A percentile compares a stretch with the other conserved stretches of the same genome.
These are phyloP conservation scores for Exophiala sp. DNA, from an alignment of 2,329 filamentous ascomycete genomes.

Conservation along the genomic window DNA sequence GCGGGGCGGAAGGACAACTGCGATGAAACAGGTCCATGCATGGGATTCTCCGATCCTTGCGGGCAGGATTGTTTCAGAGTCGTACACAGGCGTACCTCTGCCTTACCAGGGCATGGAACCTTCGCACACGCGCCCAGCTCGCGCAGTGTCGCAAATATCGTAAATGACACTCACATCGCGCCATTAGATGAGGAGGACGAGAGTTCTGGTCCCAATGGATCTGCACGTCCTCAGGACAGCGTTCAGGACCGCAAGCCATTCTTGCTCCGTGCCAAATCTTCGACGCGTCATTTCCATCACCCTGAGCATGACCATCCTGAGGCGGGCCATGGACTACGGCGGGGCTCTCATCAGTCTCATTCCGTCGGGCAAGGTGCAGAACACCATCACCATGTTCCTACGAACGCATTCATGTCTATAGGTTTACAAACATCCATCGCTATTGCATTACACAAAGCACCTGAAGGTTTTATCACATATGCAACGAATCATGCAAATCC, in stretches of 20 bases:
- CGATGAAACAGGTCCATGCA: slow-evolving; percentile 58
- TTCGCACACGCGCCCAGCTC: slow-evolving; percentile 15
- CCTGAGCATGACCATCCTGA: slow-evolving; percentile 22
- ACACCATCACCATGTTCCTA: slow-evolving; percentile 92
- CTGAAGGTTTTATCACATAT: slow-evolving; percentile 83
- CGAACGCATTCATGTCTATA: slow-evolving; percentile 89
- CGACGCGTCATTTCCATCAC: slow-evolving; percentile 28
- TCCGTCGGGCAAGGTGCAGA: slow-evolving; percentile 33
- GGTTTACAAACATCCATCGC: slow-evolving; percentile 95
- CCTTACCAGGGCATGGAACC: slow-evolving; percentile 16
- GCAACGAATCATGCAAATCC: slow-evolving; percentile 97
- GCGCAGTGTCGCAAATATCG: slow-evolving; percentile 9
- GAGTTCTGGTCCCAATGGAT: not conserved
- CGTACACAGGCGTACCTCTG: slow-evolving; percentile 28
- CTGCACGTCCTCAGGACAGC: slow-evolving; percentile 4
- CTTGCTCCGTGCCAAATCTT: slow-evolving; percentile 22
- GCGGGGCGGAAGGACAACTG: slow-evolving; percentile 50
- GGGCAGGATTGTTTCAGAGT: slow-evolving; percentile 58
- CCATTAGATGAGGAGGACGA: slow-evolving; percentile 18
- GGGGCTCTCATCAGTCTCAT: slow-evolving; percentile 16
- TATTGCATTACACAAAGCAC: slow-evolving; percentile 93
- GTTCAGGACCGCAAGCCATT: slow-evolving; percentile 13
- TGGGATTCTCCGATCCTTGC: slow-evolving; percentile 60
- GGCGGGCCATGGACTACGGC: slow-evolving; percentile 6
- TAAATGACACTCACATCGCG: slow-evolving; percentile 6